Percentiles rank a stretch among this genome's conserved stretches.
These are phyloP conservation scores for Albatrellus ellisii DNA, from an alignment of 768 basidiomycete genomes.

Conservation along the genomic window DNA sequence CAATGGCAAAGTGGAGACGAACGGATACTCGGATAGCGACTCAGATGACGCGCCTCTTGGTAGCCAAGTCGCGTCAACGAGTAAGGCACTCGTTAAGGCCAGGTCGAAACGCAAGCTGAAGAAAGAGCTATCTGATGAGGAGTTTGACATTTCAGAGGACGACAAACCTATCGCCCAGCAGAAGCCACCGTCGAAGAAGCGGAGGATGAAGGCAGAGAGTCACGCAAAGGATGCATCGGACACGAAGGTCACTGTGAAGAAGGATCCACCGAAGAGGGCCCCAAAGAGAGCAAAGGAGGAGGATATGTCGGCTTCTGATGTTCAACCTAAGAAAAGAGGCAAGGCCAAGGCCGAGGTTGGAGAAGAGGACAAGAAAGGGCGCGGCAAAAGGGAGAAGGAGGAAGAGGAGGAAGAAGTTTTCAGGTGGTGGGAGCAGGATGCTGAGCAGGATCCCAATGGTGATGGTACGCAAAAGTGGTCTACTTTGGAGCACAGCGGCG, in stretches of 20 bases:
- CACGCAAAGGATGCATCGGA: no score
- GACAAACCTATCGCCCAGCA: slow-evolving; percentile 19
- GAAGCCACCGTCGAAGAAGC: slow-evolving; percentile 18
- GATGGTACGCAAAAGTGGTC: slow-evolving; percentile 84
- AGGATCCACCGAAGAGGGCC: slow-evolving; percentile 15
- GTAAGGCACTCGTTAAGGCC: slow-evolving; percentile 29
- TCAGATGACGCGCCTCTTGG: slow-evolving; percentile 29
- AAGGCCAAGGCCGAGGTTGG: slow-evolving; percentile 26
- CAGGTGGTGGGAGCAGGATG: slow-evolving; percentile 71
- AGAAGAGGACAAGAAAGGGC: slow-evolving; percentile 30
- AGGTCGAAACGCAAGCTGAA: slow-evolving; percentile 32
- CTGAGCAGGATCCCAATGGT: slow-evolving; percentile 40
- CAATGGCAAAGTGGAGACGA: no score
- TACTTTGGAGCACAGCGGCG: slow-evolving; percentile 90
- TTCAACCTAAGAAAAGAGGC: slow-evolving; percentile 26
- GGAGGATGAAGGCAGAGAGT: slow-evolving; percentile 37
- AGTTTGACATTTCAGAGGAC: slow-evolving; percentile 20
- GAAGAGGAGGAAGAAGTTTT: slow-evolving; percentile 64
- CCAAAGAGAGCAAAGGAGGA: slow-evolving; percentile 42
- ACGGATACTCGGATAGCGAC: slow-evolving; percentile 26
- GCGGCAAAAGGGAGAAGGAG: slow-evolving; percentile 42
- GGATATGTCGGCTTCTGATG: slow-evolving; percentile 26
- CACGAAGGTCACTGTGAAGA: slow-evolving; percentile 23
- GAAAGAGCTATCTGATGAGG: slow-evolving; percentile 19
- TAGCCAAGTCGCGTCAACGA: slow-evolving; percentile 10